Evolutionary conservation across 1,139 yeast species (phyloP).

Genomic region (Saccharomycopsis phalli): DNA sequence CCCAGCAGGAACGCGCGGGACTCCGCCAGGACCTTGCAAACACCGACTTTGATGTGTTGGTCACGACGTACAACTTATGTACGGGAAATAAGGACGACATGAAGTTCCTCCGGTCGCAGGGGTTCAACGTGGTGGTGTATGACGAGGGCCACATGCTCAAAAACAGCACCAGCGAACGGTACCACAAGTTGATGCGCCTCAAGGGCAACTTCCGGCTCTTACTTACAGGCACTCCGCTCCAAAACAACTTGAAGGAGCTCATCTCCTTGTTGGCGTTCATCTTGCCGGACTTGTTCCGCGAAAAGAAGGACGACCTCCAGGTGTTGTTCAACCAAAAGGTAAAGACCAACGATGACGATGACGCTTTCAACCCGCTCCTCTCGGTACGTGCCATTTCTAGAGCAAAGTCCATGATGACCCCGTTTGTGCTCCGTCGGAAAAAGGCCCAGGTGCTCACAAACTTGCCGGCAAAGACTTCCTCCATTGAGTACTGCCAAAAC

Average conservation of each 20-base stretch:
- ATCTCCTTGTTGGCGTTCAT: conserved; percentile 87
- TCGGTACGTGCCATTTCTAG: conserved; percentile 86
- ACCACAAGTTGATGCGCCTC: conserved; percentile 74
- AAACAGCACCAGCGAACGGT: conserved; percentile 82
- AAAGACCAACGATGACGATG: conserved; percentile 40
- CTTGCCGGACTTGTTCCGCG: conserved; percentile 72
- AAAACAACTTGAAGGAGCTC: conserved; percentile 81
- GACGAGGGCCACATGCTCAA: conserved; percentile 98
- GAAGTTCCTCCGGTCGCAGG: conserved; percentile 61
- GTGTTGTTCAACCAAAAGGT: conserved; percentile 80
- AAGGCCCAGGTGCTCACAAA: conserved; percentile 88
- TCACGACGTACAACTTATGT: conserved; percentile 89
- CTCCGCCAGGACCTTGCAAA: conserved; percentile 56
- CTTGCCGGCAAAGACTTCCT: conserved; percentile 67
- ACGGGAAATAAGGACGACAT: conserved; percentile 80
- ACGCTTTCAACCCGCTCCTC: conserved; percentile 64
- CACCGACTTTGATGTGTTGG: conserved; percentile 75
- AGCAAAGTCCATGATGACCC: conserved; percentile 98
- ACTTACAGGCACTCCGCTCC: conserved; percentile 95
- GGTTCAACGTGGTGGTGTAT: conserved; percentile 81
- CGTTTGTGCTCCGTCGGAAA: conserved; percentile 85
- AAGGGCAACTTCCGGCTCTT: conserved; percentile 73
- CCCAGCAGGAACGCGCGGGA: conserved; percentile 76
- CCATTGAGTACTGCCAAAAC: conserved; percentile 57
- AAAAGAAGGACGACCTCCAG: conserved; percentile 74